phyloP scores from a whole-genome alignment of 2,329 filamentous ascomycete species.

The Fusarium torulosum region DNA sequence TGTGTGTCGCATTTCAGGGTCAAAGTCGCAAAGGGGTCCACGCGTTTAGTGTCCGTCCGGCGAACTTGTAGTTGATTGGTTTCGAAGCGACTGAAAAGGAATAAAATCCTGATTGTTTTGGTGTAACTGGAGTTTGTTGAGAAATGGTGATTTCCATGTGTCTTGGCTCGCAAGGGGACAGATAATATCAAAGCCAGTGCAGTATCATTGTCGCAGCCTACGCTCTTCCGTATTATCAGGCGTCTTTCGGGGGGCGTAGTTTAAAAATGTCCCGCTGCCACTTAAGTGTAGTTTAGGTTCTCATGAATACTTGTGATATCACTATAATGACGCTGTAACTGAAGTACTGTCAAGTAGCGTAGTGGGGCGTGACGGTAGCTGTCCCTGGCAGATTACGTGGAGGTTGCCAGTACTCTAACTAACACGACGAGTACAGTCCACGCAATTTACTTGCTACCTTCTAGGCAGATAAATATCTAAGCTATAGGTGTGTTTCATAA shows the following conservation, averaged over 20 bases:
- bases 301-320: background rate
- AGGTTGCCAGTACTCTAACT: slow-evolving; percentile 8
- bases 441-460: background rate
- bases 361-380: slow-evolving; percentile 19
- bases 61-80: slow-evolving; percentile 27
- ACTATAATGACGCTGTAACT: accelerated
- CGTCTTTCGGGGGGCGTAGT: slow-evolving; percentile 23
- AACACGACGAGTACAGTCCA: background rate
- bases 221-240: slow-evolving; percentile 22
- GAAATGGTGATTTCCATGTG: slow-evolving; percentile 26
- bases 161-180: slow-evolving; percentile 38
- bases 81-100: background rate
- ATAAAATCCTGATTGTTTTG: background rate
- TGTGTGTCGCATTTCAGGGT: slow-evolving; percentile 37
- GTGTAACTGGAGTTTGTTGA: slow-evolving; percentile 16
- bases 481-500: background rate
- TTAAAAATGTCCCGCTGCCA: slow-evolving; percentile 17
- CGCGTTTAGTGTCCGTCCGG: slow-evolving; percentile 41
- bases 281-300: background rate
- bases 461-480: slow-evolving; percentile 1
- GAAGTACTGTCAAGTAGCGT: slow-evolving; percentile 16
- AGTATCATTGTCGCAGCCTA: slow-evolving; percentile 44
- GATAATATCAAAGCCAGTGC: slow-evolving; percentile 40
- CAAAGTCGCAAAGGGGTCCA: slow-evolving; percentile 41
- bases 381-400: slow-evolving; percentile 39